Conservation (phyloP, 2,329 filamentous ascomycete genomes). For the Alternaria arborescens region DNA sequence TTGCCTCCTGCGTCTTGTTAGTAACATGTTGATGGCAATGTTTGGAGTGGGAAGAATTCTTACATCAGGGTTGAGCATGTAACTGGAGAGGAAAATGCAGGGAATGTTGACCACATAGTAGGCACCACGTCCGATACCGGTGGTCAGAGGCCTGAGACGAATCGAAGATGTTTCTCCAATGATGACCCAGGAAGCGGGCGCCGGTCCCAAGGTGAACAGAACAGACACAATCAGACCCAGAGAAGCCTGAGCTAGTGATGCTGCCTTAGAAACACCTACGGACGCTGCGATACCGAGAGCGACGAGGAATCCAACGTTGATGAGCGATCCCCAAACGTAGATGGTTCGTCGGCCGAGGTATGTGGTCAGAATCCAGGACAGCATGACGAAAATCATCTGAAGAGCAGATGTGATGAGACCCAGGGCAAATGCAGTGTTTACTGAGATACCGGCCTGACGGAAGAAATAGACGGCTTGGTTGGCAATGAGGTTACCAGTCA, state of each 20-base stretch:
- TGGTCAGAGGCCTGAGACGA: slow-evolving; percentile 71
- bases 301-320: slow-evolving; percentile 64
- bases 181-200: slow-evolving; percentile 71
- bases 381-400: slow-evolving; percentile 69
- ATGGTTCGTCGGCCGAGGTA: slow-evolving; percentile 71
- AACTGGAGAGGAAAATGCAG: slow-evolving; percentile 69
- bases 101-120: slow-evolving; percentile 74
- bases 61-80: slow-evolving; percentile 66
- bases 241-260: slow-evolving; percentile 66
- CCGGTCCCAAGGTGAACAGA: slow-evolving; percentile 69
- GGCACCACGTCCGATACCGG: slow-evolving; percentile 68
- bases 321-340: slow-evolving; percentile 67
- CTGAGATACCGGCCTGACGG: slow-evolving; percentile 66
- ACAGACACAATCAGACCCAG: slow-evolving; percentile 72
- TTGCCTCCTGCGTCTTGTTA: slow-evolving; percentile 68
- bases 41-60: slow-evolving; percentile 56
- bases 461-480: slow-evolving; percentile 72
- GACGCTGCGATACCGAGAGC: slow-evolving; percentile 68
- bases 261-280: slow-evolving; percentile 51
- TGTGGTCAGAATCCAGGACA: slow-evolving; percentile 72
- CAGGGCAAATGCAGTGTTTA: slow-evolving; percentile 66
- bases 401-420: slow-evolving; percentile 72
- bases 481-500: slow-evolving; percentile 70
- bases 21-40: slow-evolving; percentile 51
- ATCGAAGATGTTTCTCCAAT: slow-evolving; percentile 73